Conservation (phyloP, 2,329 filamentous ascomycete genomes). For the Myriosclerotinia scirpicola region DNA sequence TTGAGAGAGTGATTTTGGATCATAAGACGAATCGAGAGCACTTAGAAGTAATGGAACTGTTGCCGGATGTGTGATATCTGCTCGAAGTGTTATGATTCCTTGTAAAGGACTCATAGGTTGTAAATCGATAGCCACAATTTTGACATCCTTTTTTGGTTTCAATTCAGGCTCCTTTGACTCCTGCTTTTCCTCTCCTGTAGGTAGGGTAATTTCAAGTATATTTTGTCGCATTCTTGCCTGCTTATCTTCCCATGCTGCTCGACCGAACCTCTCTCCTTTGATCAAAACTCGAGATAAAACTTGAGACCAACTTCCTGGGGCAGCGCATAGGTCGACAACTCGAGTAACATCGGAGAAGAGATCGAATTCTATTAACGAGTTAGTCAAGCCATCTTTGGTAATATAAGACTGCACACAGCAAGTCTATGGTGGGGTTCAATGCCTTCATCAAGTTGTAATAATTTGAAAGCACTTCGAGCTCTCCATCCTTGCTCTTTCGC, state of each 20-base stretch:
- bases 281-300: constrained; percentile 92
- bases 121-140: constrained; percentile 93
- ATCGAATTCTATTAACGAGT: constrained; percentile 68
- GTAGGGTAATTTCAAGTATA: constrained; percentile 48
- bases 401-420: background rate
- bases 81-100: constrained; percentile 87
- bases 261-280: constrained; percentile 87
- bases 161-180: constrained; percentile 33
- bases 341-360: constrained; percentile 86
- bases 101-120: constrained; percentile 94
- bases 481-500: constrained; percentile 99
- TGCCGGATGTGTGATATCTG: constrained; percentile 95
- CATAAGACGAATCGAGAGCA: constrained; percentile 74
- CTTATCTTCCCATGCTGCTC: constrained; percentile 82
- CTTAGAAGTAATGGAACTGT: constrained; percentile 86
- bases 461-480: constrained; percentile 92
- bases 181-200: constrained; percentile 34
- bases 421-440: constrained; percentile 22
- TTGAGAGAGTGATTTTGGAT: constrained; percentile 48
- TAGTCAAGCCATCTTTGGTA: constrained; percentile 5
- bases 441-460: constrained; percentile 89
- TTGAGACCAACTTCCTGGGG: constrained; percentile 96
- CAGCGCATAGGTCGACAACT: constrained; percentile 94
- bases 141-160: constrained; percentile 67
- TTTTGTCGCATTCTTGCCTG: constrained; percentile 65